Evolutionary conservation across 306 rosid species (phyloP).

Genomic region (Psophocarpus tetragonolobus): DNA sequence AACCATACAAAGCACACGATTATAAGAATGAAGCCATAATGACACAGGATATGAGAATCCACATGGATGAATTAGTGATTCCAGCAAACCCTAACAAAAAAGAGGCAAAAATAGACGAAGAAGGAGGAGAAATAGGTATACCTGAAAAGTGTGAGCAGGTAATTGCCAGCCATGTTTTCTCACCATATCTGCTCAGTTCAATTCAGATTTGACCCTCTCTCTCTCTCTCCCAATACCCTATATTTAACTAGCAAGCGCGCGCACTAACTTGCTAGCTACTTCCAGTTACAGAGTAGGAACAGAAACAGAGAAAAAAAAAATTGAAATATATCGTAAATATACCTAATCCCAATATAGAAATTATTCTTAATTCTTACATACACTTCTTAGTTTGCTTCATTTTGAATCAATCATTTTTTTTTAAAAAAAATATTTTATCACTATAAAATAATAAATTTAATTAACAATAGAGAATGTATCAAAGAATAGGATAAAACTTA

Average conservation of each 20-base stretch:
- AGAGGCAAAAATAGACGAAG: slow-evolving; percentile 4
- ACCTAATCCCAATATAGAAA: slow-evolving; percentile 32
- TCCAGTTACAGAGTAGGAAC: neutral
- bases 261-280: slow-evolving; percentile 22
- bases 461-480: too few relatives aligned
- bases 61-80: neutral
- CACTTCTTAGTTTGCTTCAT: neutral
- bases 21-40: slow-evolving; percentile 19
- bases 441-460: too few relatives aligned
- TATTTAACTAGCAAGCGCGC: slow-evolving; percentile 18
- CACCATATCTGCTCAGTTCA: slow-evolving; percentile 59
- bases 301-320: neutral
- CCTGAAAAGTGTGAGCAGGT: slow-evolving; percentile 99
- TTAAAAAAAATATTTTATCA: too few relatives aligned
- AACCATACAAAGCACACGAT: slow-evolving; percentile 1
- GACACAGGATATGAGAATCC: neutral
- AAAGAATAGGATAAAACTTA: too few relatives aligned
- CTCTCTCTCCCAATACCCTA: slow-evolving; percentile 4
- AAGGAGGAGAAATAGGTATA: neutral
- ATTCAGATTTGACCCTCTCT: neutral
- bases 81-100: slow-evolving; percentile 48
- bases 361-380: neutral
- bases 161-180: slow-evolving; percentile 98
- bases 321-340: neutral
- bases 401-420: neutral